Evolutionary conservation across 2,329 filamentous ascomycete species (phyloP).

Genomic region (Gaeumannomyces sp.): DNA sequence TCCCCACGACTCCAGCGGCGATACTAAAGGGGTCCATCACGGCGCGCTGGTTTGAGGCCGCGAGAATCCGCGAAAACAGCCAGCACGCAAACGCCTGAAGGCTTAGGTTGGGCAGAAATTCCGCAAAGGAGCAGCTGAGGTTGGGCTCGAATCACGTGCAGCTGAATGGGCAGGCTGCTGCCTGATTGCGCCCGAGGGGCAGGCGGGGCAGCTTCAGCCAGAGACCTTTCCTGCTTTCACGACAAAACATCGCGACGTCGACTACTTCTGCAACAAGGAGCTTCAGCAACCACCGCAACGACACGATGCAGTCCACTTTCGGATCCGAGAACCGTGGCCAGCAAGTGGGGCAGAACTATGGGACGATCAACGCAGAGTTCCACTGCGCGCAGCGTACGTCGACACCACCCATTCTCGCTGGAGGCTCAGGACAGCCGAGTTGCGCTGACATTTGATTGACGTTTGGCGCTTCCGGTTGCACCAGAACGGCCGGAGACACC

Average conservation of each 20-base stretch:
- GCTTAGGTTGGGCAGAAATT: background rate
- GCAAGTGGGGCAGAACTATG: background rate
- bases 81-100: too few relatives aligned
- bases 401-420: background rate
- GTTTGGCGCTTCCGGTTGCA: background rate
- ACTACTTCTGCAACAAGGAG: background rate
- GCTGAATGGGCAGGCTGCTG: too few relatives aligned
- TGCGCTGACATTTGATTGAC: too few relatives aligned
- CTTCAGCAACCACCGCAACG: background rate
- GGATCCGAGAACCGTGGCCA: background rate
- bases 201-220: background rate
- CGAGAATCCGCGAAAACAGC: background rate
- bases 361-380: background rate
- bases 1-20: background rate
- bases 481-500: conserved; percentile 16
- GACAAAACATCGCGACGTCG: too few relatives aligned
- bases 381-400: background rate
- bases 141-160: background rate
- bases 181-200: too few relatives aligned
- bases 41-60: background rate
- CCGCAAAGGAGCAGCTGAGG: background rate
- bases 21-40: background rate
- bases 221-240: too few relatives aligned
- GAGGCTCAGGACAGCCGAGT: conserved; percentile 2
- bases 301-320: background rate